Percentiles rank a stretch among this genome's conserved stretches.
Conservation (phyloP, 331 rosid genomes). For the Malus hybrid region DNA sequence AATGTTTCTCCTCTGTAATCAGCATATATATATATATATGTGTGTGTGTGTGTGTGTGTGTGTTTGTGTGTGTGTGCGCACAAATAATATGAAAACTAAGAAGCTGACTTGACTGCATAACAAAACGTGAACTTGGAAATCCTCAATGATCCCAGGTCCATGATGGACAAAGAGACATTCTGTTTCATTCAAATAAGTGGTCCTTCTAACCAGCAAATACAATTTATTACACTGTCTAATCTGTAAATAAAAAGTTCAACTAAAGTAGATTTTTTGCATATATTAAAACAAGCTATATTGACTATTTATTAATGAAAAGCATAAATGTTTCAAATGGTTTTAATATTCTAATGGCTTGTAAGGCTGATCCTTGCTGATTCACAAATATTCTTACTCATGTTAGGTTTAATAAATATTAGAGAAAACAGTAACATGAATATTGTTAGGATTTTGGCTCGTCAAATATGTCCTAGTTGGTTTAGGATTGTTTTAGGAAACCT, state of each 20-base stretch:
- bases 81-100: not conserved
- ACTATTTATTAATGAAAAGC: not conserved
- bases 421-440: not conserved
- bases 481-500: too few species aligned
- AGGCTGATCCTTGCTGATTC: not conserved
- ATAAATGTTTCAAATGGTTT: not conserved
- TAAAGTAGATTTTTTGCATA: not conserved
- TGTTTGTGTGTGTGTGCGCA: too few species aligned
- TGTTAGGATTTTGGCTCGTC: too few species aligned
- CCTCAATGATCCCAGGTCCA: not conserved
- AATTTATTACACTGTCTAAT: not conserved
- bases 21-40: not conserved
- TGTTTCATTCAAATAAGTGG: not conserved
- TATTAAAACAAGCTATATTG: not conserved
- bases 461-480: too few species aligned
- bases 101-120: not conserved
- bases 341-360: not conserved
- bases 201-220: not conserved
- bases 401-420: not conserved
- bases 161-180: not conserved
- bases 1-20: not conserved
- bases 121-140: not conserved
- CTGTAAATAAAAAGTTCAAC: not conserved
- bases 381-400: not conserved
- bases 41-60: too few species aligned